Percentiles rank a stretch among this genome's conserved stretches.
Evolutionary conservation across 2,329 filamentous ascomycete genomes (phyloP).

Genomic region (Monilinia laxa): DNA sequence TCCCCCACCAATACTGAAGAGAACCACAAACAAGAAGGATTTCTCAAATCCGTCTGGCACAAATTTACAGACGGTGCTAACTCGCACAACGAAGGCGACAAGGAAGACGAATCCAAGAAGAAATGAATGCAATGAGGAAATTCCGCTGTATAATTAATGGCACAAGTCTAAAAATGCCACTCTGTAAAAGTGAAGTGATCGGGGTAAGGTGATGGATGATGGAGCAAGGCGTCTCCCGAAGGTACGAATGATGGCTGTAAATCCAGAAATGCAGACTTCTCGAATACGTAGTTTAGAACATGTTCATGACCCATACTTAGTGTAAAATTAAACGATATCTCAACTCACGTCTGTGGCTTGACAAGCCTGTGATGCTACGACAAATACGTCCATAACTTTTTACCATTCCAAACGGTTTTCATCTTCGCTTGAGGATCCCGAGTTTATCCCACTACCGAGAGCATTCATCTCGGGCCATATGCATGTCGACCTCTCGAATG

Average conservation of each 20-base stretch:
- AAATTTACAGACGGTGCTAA: conserved; percentile 67
- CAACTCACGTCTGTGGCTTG: conserved; percentile 16
- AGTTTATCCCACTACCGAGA: conserved; percentile 3
- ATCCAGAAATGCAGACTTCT: conserved; percentile 1
- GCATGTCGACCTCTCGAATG: conserved; percentile 5
- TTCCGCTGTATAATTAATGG: conserved; percentile 19
- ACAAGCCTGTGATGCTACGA: background rate
- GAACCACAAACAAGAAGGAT: conserved; percentile 78
- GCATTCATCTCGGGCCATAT: background rate
- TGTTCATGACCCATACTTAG: conserved; percentile 13
- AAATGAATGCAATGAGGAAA: conserved; percentile 13
- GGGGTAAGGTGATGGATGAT: background rate
- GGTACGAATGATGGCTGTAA: conserved; percentile 17
- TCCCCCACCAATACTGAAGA: conserved; percentile 35
- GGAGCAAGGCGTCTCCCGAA: conserved; percentile 19
- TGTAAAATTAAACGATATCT: conserved; percentile 23
- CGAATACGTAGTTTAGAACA: conserved; percentile 13
- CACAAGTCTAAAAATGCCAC: conserved; percentile 4
- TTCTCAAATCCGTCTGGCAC: conserved; percentile 92
- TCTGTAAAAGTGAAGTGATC: conserved; percentile 15
- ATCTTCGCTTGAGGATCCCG: conserved; percentile 9
- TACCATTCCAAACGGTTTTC: too few species aligned
- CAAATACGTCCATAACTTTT: background rate
- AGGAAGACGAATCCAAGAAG: conserved; percentile 24
- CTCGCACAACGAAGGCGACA: conserved; percentile 20